phyloP scores from a whole-genome alignment of 139 green algal species.

The Prasinococcaceae sp. region DNA sequence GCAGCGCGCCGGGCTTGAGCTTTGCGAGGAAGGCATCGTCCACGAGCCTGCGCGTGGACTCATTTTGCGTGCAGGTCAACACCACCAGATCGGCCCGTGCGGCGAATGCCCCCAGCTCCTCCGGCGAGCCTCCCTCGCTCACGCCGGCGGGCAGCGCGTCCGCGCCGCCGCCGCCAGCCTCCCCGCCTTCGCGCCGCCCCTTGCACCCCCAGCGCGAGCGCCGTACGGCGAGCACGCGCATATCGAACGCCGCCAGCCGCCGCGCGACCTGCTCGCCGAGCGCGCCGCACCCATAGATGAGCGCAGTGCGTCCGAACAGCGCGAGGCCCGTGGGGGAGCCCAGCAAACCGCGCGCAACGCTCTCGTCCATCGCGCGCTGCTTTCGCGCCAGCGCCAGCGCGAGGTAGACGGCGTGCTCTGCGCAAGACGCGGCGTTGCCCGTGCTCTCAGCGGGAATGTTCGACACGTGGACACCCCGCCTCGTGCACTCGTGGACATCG shows the following conservation, averaged over 20 bases:
- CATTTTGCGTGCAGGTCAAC: constrained; percentile 30
- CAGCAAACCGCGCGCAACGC: constrained; percentile 17
- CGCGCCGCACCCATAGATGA: constrained; percentile 8
- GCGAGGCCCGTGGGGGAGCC: constrained; percentile 27
- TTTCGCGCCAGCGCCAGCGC: constrained; percentile 32
- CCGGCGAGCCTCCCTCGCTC: constrained; percentile 7
- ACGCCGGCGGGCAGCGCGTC: background rate
- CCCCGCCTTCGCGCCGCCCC: too few species aligned
- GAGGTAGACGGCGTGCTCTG: constrained; percentile 51
- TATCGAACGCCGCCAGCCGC: constrained; percentile 9
- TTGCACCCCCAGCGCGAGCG: constrained; percentile 7
- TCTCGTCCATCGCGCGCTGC: constrained; percentile 22
- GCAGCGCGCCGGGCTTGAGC: constrained; percentile 33
- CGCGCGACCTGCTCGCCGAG: constrained; percentile 6
- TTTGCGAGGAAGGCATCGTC: constrained; percentile 22
- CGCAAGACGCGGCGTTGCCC: constrained; percentile 46
- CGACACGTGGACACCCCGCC: constrained; percentile 35
- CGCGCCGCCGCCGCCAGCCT: too few species aligned
- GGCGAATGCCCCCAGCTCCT: constrained; percentile 16
- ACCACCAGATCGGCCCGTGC: constrained; percentile 24
- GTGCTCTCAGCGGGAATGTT: constrained; percentile 41
- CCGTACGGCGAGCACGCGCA: constrained; percentile 1
- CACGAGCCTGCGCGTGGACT: constrained; percentile 28
- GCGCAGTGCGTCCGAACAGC: constrained; percentile 23
- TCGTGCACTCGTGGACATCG: constrained; percentile 39